phyloP scores from a whole-genome alignment of 129 eudicot species.

The Flaveria ramosissima region DNA sequence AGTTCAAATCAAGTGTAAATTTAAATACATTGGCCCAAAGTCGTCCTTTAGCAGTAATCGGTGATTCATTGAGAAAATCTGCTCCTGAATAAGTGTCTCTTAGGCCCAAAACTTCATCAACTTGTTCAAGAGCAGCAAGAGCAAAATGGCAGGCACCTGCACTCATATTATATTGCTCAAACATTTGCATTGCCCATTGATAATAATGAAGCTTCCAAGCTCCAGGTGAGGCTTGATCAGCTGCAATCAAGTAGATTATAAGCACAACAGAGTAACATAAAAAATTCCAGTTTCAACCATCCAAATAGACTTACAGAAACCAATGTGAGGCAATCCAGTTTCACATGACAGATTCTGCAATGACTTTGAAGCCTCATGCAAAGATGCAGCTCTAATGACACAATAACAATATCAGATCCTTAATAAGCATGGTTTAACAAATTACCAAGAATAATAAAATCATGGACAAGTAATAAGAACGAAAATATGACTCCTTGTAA shows the following conservation, averaged over 20 bases:
- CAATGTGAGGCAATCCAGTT: conserved; percentile 66
- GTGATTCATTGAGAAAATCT: conserved; percentile 58
- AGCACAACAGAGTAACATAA: conserved; percentile 5
- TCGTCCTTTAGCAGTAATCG: conserved; percentile 72
- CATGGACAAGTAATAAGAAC: neutral
- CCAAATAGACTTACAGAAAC: conserved; percentile 51
- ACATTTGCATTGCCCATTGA: conserved; percentile 97
- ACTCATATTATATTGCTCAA: conserved; percentile 85
- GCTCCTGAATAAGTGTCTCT: conserved; percentile 33
- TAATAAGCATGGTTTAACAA: conserved; percentile 14
- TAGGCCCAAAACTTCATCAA: conserved; percentile 73
- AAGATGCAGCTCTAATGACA: conserved; percentile 82
- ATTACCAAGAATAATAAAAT: neutral
- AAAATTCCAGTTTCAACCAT: conserved; percentile 5
- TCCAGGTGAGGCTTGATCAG: conserved; percentile 55
- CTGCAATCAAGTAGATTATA: conserved; percentile 44
- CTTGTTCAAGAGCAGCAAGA: conserved; percentile 99
- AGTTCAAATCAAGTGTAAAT: conserved; percentile 70
- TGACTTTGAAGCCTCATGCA: conserved; percentile 64
- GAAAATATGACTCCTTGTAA: neutral
- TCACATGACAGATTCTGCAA: conserved; percentile 68
- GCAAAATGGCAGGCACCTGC: conserved; percentile 93
- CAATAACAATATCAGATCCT: conserved; percentile 20
- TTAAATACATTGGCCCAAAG: conserved; percentile 98
- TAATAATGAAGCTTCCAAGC: conserved; percentile 94